Evolutionary conservation across 257 asterid genomes (phyloP).

Genomic region (Rubia yunnanensis): DNA sequence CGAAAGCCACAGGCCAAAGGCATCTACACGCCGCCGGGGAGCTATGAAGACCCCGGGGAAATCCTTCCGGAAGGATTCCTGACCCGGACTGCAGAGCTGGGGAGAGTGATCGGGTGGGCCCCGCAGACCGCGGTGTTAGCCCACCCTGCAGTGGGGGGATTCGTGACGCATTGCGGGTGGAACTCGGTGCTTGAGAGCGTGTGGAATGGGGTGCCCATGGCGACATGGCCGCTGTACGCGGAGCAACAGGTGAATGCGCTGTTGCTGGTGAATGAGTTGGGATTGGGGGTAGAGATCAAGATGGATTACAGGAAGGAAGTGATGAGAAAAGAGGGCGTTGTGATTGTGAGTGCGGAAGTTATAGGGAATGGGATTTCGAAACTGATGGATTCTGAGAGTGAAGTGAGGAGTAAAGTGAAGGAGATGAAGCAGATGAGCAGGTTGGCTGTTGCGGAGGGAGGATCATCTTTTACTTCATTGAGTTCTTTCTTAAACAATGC

Average conservation of each 20-base stretch:
- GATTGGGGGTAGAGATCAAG: slow-evolving; percentile 18
- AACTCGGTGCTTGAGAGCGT: background rate
- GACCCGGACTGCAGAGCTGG: slow-evolving; percentile 16
- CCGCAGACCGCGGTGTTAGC: slow-evolving; percentile 18
- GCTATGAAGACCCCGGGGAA: slow-evolving; percentile 15
- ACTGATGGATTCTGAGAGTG: slow-evolving; percentile 13
- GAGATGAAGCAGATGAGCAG: slow-evolving; percentile 37
- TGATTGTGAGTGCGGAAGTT: slow-evolving; percentile 6
- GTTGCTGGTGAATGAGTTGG: slow-evolving; percentile 20
- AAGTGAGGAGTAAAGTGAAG: slow-evolving; percentile 33
- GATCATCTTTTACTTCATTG: slow-evolving; percentile 36
- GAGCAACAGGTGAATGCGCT: slow-evolving; percentile 27
- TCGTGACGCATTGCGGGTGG: slow-evolving; percentile 31
- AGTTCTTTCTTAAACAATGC: slow-evolving; percentile 25
- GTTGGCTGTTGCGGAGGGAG: slow-evolving; percentile 37
- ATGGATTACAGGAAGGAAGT: slow-evolving; percentile 17
- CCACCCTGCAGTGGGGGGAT: slow-evolving; percentile 30
- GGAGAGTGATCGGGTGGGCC: slow-evolving; percentile 15
- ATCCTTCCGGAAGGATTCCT: slow-evolving; percentile 30
- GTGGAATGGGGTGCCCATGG: slow-evolving; percentile 2
- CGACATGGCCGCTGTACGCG: slow-evolving; percentile 18
- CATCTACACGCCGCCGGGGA: background rate
- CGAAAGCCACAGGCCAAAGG: background rate
- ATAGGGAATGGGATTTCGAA: slow-evolving; percentile 11
- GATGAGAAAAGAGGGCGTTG: background rate